These are phyloP conservation scores for Amorphotheca resinae DNA, from an alignment of 495 filamentous ascomycete species.

Conservation along the genomic window DNA sequence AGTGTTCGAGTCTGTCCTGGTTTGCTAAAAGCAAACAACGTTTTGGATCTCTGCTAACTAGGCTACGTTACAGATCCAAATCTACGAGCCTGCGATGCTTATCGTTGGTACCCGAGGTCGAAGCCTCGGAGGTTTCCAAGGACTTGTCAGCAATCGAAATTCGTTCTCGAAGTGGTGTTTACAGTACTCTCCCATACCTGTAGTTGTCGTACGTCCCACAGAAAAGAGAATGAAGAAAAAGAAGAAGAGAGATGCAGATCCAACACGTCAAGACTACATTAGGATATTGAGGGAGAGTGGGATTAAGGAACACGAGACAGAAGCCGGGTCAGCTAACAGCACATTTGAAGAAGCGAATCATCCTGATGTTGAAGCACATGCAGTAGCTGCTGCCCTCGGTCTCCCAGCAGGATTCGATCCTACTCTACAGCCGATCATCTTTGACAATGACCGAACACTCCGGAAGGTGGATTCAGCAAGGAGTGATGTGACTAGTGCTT, in stretches of 20 bases:
- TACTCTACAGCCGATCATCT: conserved; percentile 36
- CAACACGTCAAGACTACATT: conserved; percentile 64
- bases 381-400: conserved; percentile 58
- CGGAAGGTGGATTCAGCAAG: conserved; percentile 20
- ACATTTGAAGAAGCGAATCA: conserved; percentile 29
- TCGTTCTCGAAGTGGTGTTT: conserved; percentile 95
- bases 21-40: not conserved
- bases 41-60: conserved; percentile 11
- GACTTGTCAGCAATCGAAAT: conserved; percentile 64
- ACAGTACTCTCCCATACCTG: conserved; percentile 92
- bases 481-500: conserved; percentile 17
- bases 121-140: conserved; percentile 77
- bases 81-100: conserved; percentile 91
- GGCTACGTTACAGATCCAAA: conserved; percentile 52
- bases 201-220: conserved; percentile 85
- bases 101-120: conserved; percentile 87
- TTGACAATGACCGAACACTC: conserved; percentile 17
- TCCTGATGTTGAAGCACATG: conserved; percentile 53
- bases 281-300: conserved; percentile 61
- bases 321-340: conserved; percentile 20
- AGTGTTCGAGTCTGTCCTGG: not conserved
- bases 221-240: conserved; percentile 90
- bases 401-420: conserved; percentile 46
- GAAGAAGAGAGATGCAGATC: conserved; percentile 71
- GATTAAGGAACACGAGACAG: conserved; percentile 41